phyloP scores from a whole-genome alignment of 1,139 yeast species.

The Meyerozyma sp. region DNA sequence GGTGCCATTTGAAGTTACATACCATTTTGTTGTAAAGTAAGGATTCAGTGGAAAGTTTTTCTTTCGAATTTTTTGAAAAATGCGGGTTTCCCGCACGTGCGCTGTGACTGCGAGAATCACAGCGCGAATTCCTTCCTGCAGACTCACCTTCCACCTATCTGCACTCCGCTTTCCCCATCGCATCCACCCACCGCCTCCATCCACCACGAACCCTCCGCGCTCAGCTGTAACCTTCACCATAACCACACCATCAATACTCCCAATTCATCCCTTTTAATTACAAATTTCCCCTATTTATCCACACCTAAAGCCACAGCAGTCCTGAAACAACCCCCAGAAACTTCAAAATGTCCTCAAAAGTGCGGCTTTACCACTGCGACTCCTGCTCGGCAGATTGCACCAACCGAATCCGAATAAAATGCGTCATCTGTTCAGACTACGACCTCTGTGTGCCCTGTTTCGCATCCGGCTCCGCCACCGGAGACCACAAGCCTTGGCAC shows the following conservation, averaged over 20 bases:
- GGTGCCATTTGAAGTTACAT: slow-evolving; percentile 3
- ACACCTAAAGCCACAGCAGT: neutral
- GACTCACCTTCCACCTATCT: neutral
- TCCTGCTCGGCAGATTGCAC: slow-evolving; percentile 94
- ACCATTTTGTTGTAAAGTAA: slow-evolving; percentile 12
- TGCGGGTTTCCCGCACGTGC: neutral
- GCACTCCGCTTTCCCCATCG: neutral
- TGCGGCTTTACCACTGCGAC: slow-evolving; percentile 78
- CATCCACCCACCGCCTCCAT: neutral
- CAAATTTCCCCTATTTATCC: neutral
- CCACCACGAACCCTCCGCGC: too few relatives aligned
- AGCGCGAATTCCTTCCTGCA: too few relatives aligned
- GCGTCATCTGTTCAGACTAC: slow-evolving; percentile 91
- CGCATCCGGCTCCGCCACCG: slow-evolving; percentile 74
- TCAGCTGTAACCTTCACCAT: neutral
- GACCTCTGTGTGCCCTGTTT: slow-evolving; percentile 97
- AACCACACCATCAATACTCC: neutral
- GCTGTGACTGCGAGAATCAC: neutral
- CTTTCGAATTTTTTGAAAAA: neutral
- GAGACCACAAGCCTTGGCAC: slow-evolving; percentile 91
- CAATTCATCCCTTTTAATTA: neutral
- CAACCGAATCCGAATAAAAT: slow-evolving; percentile 79
- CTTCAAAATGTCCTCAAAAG: slow-evolving; percentile 20
- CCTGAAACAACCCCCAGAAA: neutral
- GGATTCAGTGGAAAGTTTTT: slow-evolving; percentile 1